Base-by-base conservation (phyloP, 768 basidiomycete genomes). In the Calocera viscosa region DNA sequence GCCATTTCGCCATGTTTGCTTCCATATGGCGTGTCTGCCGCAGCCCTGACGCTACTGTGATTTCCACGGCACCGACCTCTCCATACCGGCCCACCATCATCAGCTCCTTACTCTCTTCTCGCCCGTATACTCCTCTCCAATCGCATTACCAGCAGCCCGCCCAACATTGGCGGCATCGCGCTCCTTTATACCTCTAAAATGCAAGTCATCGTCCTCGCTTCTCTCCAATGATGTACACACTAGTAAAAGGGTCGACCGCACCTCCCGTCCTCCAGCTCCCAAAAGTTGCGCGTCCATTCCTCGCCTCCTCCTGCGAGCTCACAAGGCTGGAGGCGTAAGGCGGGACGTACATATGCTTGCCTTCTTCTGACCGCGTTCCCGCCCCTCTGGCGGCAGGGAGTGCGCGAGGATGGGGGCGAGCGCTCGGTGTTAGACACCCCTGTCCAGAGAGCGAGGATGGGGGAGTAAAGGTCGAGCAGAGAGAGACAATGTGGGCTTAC, bases 381-480 rank as follows among this genome's bases (percentile, higher is more conserved):
- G 53, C 53, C 22, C 53, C 53, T 60, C 53, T 26, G 26, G 53
- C 24, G 22, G 53, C 53, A 60, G 53, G 53, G 53, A 60, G 7
- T 28, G 30, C 14, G 16, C 26, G 22, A 26, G 53, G 24, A 32
- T 5, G 30, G 2, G 30, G 53, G 30, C 53, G 53, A 60, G 53
- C 53, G 53, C 53, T 60, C 53, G 53, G 53, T 60, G 53, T 60
- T 60, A 60, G 53, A 60, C 53, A 60, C 53, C 53, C 53, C 53
- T 22, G 53, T 60, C 53, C 53, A 60, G 53, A 60, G 53, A 26
- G 2, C 22, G 53, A 60, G 53, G 53, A 60, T 60, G 26, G 53
- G 53, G 53, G 53, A 60, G 53, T 60, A 60, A 60, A 60, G 53
- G 53, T 32, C 53, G 53, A 60, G 53, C 53, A 22, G 26, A 60